Percentiles rank a stretch among this genome's conserved stretches.
These are phyloP conservation scores for Wickerhamomyces sp. DNA, from an alignment of 1,139 yeast species.

Conservation along the genomic window DNA sequence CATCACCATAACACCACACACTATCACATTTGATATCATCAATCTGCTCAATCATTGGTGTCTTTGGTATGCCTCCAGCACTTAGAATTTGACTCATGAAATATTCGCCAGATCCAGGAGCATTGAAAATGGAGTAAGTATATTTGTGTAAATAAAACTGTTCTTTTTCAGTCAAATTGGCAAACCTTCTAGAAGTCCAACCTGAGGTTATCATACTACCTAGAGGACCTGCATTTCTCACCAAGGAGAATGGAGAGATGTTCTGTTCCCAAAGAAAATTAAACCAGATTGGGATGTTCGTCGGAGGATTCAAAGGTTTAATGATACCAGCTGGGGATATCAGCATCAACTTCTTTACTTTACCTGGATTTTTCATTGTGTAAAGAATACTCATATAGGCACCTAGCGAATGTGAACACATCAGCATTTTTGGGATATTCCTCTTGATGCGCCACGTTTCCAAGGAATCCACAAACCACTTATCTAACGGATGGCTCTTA, in stretches of 20 bases:
- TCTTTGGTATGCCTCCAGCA: slow-evolving; percentile 73
- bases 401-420: slow-evolving; percentile 91
- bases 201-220: slow-evolving; percentile 73
- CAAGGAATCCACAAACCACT: slow-evolving; percentile 69
- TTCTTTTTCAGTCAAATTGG: slow-evolving; percentile 41
- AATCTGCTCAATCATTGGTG: slow-evolving; percentile 52
- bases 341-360: slow-evolving; percentile 59
- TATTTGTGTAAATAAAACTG: slow-evolving; percentile 52
- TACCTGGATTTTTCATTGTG: slow-evolving; percentile 61
- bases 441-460: slow-evolving; percentile 72
- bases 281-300: slow-evolving; percentile 59
- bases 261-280: slow-evolving; percentile 63
- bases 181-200: slow-evolving; percentile 70
- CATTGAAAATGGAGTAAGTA: slow-evolving; percentile 66
- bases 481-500: slow-evolving; percentile 41
- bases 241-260: slow-evolving; percentile 65
- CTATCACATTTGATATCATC: slow-evolving; percentile 47
- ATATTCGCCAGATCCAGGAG: slow-evolving; percentile 74
- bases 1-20: slow-evolving; percentile 68
- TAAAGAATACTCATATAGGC: slow-evolving; percentile 81
- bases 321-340: slow-evolving; percentile 82
- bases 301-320: slow-evolving; percentile 35
- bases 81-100: slow-evolving; percentile 62
- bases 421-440: slow-evolving; percentile 49
- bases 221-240: slow-evolving; percentile 57